A percentile compares a stretch with the other conserved stretches of the same genome.
These are phyloP conservation scores for Coemansia sp. DNA, from an alignment of 192 early-diverging fungal genomes.

Conservation along the genomic window DNA sequence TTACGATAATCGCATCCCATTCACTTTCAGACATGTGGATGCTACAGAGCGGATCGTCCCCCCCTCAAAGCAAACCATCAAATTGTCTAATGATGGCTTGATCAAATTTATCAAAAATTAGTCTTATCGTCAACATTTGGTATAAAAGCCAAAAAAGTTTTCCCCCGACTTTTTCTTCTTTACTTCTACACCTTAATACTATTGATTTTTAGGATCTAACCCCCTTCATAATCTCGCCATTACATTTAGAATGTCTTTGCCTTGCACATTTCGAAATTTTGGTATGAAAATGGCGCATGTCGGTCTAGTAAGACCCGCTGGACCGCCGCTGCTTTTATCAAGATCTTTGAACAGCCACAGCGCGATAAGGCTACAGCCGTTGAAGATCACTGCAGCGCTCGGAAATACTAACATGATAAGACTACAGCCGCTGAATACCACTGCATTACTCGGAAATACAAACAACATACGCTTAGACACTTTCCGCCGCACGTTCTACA, in stretches of 20 bases:
- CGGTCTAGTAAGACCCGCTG: background rate
- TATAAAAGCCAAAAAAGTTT: too few species aligned
- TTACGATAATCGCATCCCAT: too few species aligned
- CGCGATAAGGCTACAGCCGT: background rate
- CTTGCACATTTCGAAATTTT: background rate
- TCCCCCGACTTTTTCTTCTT: background rate
- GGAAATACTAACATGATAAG: background rate
- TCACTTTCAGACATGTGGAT: too few species aligned
- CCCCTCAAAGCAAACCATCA: too few species aligned
- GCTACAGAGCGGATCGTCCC: too few species aligned
- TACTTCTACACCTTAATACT: background rate
- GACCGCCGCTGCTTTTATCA: background rate
- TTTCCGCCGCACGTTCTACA: background rate
- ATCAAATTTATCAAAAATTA: too few species aligned
- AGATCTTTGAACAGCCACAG: background rate
- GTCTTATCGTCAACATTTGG: too few species aligned
- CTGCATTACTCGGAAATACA: background rate
- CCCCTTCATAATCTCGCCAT: background rate
- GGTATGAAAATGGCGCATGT: background rate
- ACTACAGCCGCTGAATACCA: background rate
- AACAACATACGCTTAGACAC: background rate
- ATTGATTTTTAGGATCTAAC: too few species aligned
- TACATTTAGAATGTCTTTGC: background rate
- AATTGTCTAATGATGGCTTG: too few species aligned
- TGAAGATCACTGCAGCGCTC: background rate